These are phyloP conservation scores for Handroanthus guayacan DNA, from an alignment of 257 asterid genomes.

Conservation along the genomic window DNA sequence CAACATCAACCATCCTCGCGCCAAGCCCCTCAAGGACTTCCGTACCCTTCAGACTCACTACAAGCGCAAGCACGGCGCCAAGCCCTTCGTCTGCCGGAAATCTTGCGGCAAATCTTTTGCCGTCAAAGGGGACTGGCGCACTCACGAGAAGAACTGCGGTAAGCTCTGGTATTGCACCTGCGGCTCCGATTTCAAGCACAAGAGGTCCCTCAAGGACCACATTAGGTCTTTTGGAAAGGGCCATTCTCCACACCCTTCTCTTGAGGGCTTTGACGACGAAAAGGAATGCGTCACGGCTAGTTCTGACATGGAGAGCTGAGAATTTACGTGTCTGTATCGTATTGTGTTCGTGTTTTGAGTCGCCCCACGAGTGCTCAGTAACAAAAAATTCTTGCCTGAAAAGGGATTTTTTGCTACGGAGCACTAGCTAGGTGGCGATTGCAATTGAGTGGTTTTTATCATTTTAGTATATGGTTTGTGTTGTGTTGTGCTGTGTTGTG, in stretches of 20 bases:
- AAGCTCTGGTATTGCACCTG: constrained; percentile 88
- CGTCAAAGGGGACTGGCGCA: constrained; percentile 93
- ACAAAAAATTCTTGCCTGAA: constrained; percentile 60
- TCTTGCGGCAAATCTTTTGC: constrained; percentile 81
- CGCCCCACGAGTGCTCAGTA: constrained; percentile 63
- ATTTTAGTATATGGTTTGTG: constrained; percentile 24
- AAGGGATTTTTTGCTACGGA: constrained; percentile 64
- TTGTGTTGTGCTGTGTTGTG: constrained; percentile 26
- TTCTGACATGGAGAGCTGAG: too few species aligned
- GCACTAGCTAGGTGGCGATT: constrained; percentile 55
- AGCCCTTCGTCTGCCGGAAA: constrained; percentile 76
- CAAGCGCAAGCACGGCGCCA: constrained; percentile 90
- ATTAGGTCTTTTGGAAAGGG: constrained; percentile 78
- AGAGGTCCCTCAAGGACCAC: constrained; percentile 89
- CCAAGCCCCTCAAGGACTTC: constrained; percentile 88
- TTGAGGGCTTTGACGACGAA: constrained; percentile 61
- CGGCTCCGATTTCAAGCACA: constrained; percentile 92
- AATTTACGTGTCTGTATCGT: too few species aligned
- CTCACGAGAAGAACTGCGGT: constrained; percentile 95
- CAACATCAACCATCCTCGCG: constrained; percentile 85
- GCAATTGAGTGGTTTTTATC: background rate
- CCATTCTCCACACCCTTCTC: constrained; percentile 73
- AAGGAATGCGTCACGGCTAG: constrained; percentile 48
- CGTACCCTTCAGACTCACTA: constrained; percentile 93
- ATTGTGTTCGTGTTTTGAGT: constrained; percentile 5